Base-by-base conservation (phyloP, 345 rosid genomes). In the Aurinia saxatilis region DNA sequence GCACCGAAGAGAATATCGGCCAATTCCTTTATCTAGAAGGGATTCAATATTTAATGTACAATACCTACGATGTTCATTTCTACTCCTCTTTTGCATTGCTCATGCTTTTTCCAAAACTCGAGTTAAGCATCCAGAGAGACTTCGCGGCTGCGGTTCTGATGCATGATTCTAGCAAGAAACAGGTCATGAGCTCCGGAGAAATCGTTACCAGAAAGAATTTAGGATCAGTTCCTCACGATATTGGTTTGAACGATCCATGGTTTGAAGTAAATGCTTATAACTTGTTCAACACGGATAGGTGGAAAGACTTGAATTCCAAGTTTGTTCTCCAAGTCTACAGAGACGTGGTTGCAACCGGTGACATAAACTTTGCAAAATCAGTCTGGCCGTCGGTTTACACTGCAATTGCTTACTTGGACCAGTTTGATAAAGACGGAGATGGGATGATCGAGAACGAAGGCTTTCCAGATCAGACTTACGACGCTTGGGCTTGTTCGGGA, bases 391-490 rank as follows among this genome's bases (percentile, higher is more conserved):
- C 95, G 0, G 91, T 88, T 42, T 83, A 85, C 71, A 55, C 78
- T 2, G 89, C 91, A 6, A 76, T 88, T 25, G 91, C 87, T 44
- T 88, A 71, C 68, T 77, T 88, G 83, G 95, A 88, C 62, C 95
- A 88, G 72, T 84, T 88, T 52, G 95, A 88, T 67, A 85, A 75
- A 57, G 89, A 88, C 17, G 80, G 84, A 29, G 96, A 88, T 7
- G 96, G 91, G 5, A 83, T 88, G 91, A 82, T 88, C 5, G 91
- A 88, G 78, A 88, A 88, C 11, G 87, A 85, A 66, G 91, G 95
- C 38, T 85, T 83, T 65, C 95, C 91, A 7, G 91, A 88, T 75
- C 95, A 85, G 72, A 88, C 96, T 1, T 88, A 88, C 21, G 91
- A 88, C 10, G 79, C 87, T 0, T 88, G 91, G 96, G 63, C 84